phyloP scores from a whole-genome alignment of 2,329 filamentous ascomycete species.

The Aspergillus sp. region DNA sequence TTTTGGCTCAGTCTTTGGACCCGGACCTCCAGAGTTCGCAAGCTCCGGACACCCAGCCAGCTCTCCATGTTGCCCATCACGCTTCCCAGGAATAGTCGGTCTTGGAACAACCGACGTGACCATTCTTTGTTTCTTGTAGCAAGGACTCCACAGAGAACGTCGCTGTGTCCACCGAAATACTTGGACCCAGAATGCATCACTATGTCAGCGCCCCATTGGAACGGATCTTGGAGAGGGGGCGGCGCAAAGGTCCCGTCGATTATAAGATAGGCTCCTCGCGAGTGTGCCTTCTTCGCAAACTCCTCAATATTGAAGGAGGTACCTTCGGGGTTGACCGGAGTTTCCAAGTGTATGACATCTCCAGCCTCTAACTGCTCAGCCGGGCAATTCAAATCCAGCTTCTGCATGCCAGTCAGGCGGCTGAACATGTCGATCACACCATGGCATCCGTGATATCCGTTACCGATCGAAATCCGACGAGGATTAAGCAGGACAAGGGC shows the following conservation, averaged over 20 bases:
- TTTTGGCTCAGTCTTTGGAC: slow-evolving; percentile 74
- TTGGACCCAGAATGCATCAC: slow-evolving; percentile 95
- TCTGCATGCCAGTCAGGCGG: slow-evolving; percentile 72
- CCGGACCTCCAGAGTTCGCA: slow-evolving; percentile 82
- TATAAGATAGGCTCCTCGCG: slow-evolving; percentile 70
- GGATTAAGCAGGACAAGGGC: slow-evolving; percentile 83
- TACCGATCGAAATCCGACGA: slow-evolving; percentile 75
- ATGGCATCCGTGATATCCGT: slow-evolving; percentile 92
- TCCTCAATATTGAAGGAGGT: slow-evolving; percentile 70
- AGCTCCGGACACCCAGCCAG: slow-evolving; percentile 84
- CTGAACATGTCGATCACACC: slow-evolving; percentile 73
- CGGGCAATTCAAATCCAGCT: slow-evolving; percentile 69
- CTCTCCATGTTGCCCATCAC: slow-evolving; percentile 89
- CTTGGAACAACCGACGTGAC: slow-evolving; percentile 61
- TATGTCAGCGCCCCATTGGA: slow-evolving; percentile 75
- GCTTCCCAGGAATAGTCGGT: slow-evolving; percentile 74
- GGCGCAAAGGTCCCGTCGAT: slow-evolving; percentile 94
- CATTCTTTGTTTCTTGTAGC: slow-evolving; percentile 61
- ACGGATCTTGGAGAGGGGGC: slow-evolving; percentile 84
- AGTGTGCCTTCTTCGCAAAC: slow-evolving; percentile 72
- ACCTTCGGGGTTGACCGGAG: slow-evolving; percentile 87
- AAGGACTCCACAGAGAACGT: slow-evolving; percentile 86
- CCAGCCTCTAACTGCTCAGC: slow-evolving; percentile 67
- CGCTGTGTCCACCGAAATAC: slow-evolving; percentile 93
- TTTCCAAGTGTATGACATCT: slow-evolving; percentile 89